A percentile compares a stretch with the other conserved stretches of the same genome.
These are phyloP conservation scores for Claviceps sp. DNA, from an alignment of 2,329 filamentous ascomycete genomes.

Conservation along the genomic window DNA sequence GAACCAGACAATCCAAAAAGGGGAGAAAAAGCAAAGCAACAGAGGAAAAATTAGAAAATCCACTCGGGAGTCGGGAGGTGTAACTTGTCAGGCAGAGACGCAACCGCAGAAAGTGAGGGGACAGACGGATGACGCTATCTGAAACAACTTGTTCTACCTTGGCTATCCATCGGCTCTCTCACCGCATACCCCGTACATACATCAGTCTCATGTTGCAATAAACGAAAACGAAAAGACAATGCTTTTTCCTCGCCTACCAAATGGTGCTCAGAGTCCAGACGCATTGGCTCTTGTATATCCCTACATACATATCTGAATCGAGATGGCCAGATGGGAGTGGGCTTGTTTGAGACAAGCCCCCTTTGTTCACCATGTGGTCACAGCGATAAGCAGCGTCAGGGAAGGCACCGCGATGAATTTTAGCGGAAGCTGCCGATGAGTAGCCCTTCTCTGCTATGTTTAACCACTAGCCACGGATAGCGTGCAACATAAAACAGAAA, in stretches of 20 bases:
- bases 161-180: neutral
- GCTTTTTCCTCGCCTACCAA: neutral
- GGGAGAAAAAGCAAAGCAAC: neutral
- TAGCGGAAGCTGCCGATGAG: neutral
- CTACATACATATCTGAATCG: neutral
- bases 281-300: neutral
- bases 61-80: too few relatives aligned
- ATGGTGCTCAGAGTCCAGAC: too few relatives aligned
- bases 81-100: too few relatives aligned
- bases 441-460: neutral
- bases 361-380: neutral
- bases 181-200: too few relatives aligned
- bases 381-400: neutral
- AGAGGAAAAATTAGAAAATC: too few relatives aligned
- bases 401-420: neutral
- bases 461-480: neutral
- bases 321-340: neutral
- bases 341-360: neutral
- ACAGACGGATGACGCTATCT: neutral
- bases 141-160: neutral
- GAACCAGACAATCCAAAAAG: neutral
- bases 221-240: neutral
- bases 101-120: neutral
- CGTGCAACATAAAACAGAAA: neutral
- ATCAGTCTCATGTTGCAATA: neutral